Evolutionary conservation across 2,329 filamentous ascomycete species (phyloP).

Genomic region (Penicillium occitanis): DNA sequence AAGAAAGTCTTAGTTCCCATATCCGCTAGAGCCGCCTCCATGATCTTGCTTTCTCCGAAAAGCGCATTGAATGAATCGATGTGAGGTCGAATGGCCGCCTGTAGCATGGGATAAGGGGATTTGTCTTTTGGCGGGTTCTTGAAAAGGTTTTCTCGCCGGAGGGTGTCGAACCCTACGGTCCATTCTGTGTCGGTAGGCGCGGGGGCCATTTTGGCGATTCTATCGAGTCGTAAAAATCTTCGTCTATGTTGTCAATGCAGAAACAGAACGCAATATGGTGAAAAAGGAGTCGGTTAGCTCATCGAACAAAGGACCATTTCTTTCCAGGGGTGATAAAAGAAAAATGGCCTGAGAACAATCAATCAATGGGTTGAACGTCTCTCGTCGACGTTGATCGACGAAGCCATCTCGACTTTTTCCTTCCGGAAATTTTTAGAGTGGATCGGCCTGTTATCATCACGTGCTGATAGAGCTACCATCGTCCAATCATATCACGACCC

Average conservation of each 20-base stretch:
- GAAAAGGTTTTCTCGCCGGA: constrained; percentile 85
- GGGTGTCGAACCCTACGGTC: constrained; percentile 81
- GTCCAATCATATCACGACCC: neutral
- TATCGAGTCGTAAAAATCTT: constrained; percentile 1
- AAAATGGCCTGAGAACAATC: constrained; percentile 20
- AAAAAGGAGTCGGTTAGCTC: neutral
- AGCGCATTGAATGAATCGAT: constrained; percentile 94
- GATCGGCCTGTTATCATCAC: constrained; percentile 39
- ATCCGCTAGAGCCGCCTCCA: constrained; percentile 77
- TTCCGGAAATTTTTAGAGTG: constrained; percentile 44
- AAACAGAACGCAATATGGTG: neutral
- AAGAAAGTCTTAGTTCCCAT: constrained; percentile 87
- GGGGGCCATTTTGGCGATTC: constrained; percentile 50
- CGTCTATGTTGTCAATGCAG: neutral
- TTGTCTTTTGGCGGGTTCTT: constrained; percentile 81
- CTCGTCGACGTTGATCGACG: neutral
- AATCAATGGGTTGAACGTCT: constrained; percentile 21
- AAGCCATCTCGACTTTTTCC: constrained; percentile 8
- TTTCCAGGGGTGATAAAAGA: neutral
- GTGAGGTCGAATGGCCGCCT: constrained; percentile 84
- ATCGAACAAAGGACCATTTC: neutral
- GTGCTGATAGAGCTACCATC: constrained; percentile 36
- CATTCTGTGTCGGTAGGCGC: constrained; percentile 67
- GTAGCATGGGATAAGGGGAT: constrained; percentile 82
- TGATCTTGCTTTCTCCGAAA: constrained; percentile 69